phyloP scores from a whole-genome alignment of 805 yeast genomes.

The Barnettozyma siamensis region DNA sequence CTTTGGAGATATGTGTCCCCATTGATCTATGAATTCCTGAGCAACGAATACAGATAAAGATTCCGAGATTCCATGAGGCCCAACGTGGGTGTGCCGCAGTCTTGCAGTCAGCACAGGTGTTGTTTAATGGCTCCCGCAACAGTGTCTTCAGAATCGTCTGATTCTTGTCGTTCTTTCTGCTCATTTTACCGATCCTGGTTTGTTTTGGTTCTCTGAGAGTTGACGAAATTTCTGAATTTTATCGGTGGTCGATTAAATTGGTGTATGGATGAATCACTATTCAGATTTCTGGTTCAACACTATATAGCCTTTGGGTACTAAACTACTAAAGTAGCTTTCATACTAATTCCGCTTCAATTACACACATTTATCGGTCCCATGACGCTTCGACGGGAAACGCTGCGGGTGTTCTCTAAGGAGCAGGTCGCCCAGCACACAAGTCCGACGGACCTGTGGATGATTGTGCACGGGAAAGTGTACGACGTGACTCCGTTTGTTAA shows the following conservation, averaged over 20 bases:
- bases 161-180: conserved; percentile 21
- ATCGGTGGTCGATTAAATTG: background rate
- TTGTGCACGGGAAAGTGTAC: conserved; percentile 74
- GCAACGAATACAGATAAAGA: conserved; percentile 89
- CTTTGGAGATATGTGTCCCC: conserved; percentile 94
- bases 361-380: too few relatives aligned
- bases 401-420: conserved; percentile 7
- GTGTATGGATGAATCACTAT: background rate
- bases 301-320: too few relatives aligned
- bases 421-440: conserved; percentile 18
- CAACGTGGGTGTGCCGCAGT: conserved; percentile 87
- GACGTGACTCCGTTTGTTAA: conserved; percentile 61
- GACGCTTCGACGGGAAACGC: background rate
- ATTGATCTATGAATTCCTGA: conserved; percentile 93
- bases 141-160: conserved; percentile 60
- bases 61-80: conserved; percentile 96
- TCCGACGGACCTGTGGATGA: conserved; percentile 66
- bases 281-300: too few relatives aligned
- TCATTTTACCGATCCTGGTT: conserved; percentile 7
- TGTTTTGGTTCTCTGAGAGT: background rate
- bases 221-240: background rate
- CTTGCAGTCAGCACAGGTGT: conserved; percentile 88
- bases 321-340: too few relatives aligned
- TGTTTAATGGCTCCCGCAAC: conserved; percentile 72
- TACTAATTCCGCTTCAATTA: too few relatives aligned